Base-by-base conservation (phyloP, 2,329 filamentous ascomycete genomes). In the Aciculosporium take region DNA sequence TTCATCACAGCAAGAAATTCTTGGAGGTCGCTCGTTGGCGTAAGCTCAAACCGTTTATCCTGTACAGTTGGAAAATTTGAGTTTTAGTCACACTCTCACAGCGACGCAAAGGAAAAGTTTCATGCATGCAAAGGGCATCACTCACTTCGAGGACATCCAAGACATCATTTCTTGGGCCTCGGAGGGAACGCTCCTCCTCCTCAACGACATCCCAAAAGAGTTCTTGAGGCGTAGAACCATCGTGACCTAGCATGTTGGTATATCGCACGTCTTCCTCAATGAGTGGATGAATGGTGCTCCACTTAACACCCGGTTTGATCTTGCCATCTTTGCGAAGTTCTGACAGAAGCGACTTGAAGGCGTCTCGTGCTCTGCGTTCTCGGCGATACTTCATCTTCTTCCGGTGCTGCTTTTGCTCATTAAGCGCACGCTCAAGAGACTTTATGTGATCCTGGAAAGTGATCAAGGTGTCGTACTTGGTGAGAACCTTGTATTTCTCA, bases 371-470 rank as follows among this genome's bases (percentile, higher is more conserved):
- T 63, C 87, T 84, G 48, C 91, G 84, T 58, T 95, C 87, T 50
- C 80, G 75, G 45, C 91, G 79, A 42, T 78, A 74, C 61, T 84
- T 89, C 51, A 74, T 73, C 46, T 80, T 81, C 66, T 94, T 94
- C 54, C 91, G 80, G 51, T 84, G 78, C 62, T 98, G 91, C 48
- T 84, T 81, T 37, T 80, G 76, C 57, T 95, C 87, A 61, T 96
- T 96, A 66, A 94, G 88, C 40, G 78, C 77, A 46, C 87, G 82
- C 63, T 98, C 91, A 49, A 96, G 72, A 44, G 80, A 74, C 64
- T 93, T 94, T 68, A 96, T 91, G 57, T 96, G 89, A 55, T 83
- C 86, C 65, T 96, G 87, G 61, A 96, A 98, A 45, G 84, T 83
- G 55, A 78, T 87, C 65, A 98, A 72, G 57, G 96, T 77, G 61